Evolutionary conservation across 1,139 yeast species (phyloP), one percentile per base, ranked within the genome.

Genomic region (Nakaseomyces nivariensis): DNA sequence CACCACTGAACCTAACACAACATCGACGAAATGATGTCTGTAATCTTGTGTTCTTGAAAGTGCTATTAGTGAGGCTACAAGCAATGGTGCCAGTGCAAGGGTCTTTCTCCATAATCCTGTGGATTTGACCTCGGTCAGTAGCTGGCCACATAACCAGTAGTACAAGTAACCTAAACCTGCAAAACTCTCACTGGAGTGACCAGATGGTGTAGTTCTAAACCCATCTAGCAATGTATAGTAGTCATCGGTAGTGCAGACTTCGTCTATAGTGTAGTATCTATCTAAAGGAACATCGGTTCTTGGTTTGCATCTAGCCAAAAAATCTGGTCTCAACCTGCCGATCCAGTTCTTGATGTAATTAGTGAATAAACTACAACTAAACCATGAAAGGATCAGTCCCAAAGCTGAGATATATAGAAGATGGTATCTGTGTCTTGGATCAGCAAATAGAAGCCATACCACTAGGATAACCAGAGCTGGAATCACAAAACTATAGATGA

Each of bases 271-370:
- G 9, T 79, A 82, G 56, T 78, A 59, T 0, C 71, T 67, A 55
- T 77, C 70, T 7, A 52, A 54, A 1, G 82, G 80, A 0, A 81
- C 65, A 47, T 68, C 78, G 1, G 66, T 67, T 59, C 66, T 49
- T 26, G 87, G 87, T 7, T 74, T 65, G 64, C 95, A 85, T 55
- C 95, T 74, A 13, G 80, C 81, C 50, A 86, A 67, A 59, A 85
- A 83, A 64, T 86, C 95, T 0, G 95, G 95, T 58, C 95, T 73
- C 50, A 80, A 81, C 62, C 92, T 76, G 0, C 92, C 90, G 51
- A 86, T 77, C 70, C 81, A 76, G 61, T 82, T 79, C 67, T 86
- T 86, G 54, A 84, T 67, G 31, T 79, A 72, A 61, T 84, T 87
- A 1, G 90, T 83, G 46, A 83, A 61, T 33, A 82, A 71, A 22